Evolutionary conservation across 306 rosid genomes (phyloP).

Genomic region (Cicer judaicum): DNA sequence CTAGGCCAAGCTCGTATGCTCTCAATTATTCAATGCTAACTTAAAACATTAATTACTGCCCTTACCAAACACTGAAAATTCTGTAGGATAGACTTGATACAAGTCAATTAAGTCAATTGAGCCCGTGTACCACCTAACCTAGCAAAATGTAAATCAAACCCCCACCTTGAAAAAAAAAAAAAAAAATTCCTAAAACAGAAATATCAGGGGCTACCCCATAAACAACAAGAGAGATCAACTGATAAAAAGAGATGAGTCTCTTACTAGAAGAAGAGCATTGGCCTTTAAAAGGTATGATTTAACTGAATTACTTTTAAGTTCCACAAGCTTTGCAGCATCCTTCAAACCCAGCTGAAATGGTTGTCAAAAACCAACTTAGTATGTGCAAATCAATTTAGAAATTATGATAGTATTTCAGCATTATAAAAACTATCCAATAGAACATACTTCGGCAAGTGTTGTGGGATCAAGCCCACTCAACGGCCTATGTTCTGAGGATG

Average conservation of each 20-base stretch:
- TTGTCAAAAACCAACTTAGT: constrained; percentile 37
- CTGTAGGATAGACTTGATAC: constrained; percentile 3
- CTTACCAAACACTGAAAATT: background rate
- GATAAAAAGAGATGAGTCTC: constrained; percentile 30
- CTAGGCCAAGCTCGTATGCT: constrained; percentile 11
- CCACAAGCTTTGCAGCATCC: constrained; percentile 85
- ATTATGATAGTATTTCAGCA: constrained; percentile 38
- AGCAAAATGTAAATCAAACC: constrained; percentile 8
- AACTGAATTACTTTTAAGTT: constrained; percentile 56
- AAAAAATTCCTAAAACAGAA: background rate
- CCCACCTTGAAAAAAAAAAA: background rate
- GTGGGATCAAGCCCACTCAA: constrained; percentile 94
- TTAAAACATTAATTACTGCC: background rate
- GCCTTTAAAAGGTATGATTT: constrained; percentile 81
- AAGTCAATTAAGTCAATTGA: background rate
- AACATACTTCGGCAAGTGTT: constrained; percentile 86
- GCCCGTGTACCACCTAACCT: constrained; percentile 10
- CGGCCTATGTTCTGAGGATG: constrained; percentile 84
- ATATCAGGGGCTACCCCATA: constrained; percentile 35
- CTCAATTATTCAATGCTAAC: background rate
- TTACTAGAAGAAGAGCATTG: constrained; percentile 76
- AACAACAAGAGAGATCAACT: constrained; percentile 22
- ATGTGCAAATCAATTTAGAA: constrained; percentile 31
- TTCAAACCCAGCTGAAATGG: constrained; percentile 86
- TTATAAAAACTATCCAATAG: constrained; percentile 38